Percentiles rank a stretch among this genome's conserved stretches.
phyloP scores from a whole-genome alignment of 441 rosid species.

The Francoa sonchifolia region DNA sequence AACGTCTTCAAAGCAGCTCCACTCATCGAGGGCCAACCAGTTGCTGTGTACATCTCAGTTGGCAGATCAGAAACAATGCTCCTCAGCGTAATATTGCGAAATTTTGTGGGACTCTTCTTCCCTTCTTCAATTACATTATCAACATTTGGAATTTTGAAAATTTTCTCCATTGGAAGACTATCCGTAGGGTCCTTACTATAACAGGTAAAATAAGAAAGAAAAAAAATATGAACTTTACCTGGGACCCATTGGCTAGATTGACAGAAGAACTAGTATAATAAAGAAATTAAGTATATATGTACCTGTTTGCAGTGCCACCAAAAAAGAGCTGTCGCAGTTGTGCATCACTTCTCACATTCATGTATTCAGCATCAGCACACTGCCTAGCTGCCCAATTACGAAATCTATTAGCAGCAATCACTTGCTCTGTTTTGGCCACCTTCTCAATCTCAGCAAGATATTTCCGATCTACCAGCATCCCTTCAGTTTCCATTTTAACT shows the following conservation, averaged over 20 bases:
- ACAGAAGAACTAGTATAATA: background rate
- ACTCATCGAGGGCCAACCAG: conserved; percentile 82
- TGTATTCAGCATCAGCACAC: conserved; percentile 71
- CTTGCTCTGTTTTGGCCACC: conserved; percentile 79
- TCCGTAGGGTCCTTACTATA: conserved; percentile 34
- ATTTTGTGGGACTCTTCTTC: conserved; percentile 61
- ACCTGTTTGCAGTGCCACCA: conserved; percentile 71
- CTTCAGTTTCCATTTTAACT: conserved; percentile 78
- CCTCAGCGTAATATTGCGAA: conserved; percentile 42
- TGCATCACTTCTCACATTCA: conserved; percentile 90
- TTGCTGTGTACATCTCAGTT: conserved; percentile 57
- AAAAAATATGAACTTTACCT: background rate
- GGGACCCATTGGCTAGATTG: background rate
- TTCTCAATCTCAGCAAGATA: conserved; percentile 78
- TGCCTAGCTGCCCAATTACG: conserved; percentile 76
- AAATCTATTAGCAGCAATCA: conserved; percentile 57
- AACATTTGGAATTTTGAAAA: conserved; percentile 58
- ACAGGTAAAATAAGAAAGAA: conserved; percentile 2
- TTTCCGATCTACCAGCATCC: conserved; percentile 77
- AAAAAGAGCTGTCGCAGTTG: conserved; percentile 78
- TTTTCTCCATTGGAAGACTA: conserved; percentile 38
- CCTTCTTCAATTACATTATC: conserved; percentile 81
- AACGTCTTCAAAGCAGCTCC: conserved; percentile 66
- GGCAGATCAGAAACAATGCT: conserved; percentile 43
- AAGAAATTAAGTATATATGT: background rate